A percentile compares a stretch with the other conserved stretches of the same genome.
phyloP scores from a whole-genome alignment of 2,329 filamentous ascomycete species.

The Scytalidium lignicola region DNA sequence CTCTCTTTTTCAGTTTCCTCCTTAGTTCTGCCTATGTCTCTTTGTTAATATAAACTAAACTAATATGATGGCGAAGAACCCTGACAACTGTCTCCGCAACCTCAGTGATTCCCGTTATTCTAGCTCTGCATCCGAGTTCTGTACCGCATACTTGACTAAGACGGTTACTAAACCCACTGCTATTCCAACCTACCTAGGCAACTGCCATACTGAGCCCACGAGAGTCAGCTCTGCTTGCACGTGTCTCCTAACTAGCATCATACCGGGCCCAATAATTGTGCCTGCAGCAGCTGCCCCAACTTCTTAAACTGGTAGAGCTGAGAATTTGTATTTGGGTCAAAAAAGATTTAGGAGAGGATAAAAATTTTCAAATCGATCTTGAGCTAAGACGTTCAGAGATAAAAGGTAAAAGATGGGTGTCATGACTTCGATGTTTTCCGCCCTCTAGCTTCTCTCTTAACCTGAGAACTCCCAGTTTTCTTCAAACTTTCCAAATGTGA shows the following conservation, averaged over 20 bases:
- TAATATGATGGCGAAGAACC: not conserved
- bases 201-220: conserved; percentile 10
- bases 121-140: conserved; percentile 9
- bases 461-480: conserved; percentile 20
- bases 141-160: conserved; percentile 14
- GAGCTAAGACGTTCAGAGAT: no score
- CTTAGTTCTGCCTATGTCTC: no score
- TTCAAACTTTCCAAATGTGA: conserved; percentile 18
- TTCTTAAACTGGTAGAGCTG: not conserved
- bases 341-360: no score
- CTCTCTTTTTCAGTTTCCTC: no score
- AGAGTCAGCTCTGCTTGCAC: conserved; percentile 16
- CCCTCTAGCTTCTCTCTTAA: no score
- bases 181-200: conserved; percentile 10
- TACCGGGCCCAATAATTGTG: no score
- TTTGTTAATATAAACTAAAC: no score
- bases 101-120: conserved; percentile 3
- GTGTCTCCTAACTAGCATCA: conserved; percentile 7
- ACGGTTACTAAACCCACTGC: conserved; percentile 9
- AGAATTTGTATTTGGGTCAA: not conserved
- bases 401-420: no score
- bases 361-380: no score
- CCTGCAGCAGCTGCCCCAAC: no score
- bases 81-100: conserved; percentile 9
- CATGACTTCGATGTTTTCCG: no score